Evolutionary conservation across 164 flowering plant species (phyloP), one percentile per base, ranked within the genome.

Genomic region (Aristolochia contorta): DNA sequence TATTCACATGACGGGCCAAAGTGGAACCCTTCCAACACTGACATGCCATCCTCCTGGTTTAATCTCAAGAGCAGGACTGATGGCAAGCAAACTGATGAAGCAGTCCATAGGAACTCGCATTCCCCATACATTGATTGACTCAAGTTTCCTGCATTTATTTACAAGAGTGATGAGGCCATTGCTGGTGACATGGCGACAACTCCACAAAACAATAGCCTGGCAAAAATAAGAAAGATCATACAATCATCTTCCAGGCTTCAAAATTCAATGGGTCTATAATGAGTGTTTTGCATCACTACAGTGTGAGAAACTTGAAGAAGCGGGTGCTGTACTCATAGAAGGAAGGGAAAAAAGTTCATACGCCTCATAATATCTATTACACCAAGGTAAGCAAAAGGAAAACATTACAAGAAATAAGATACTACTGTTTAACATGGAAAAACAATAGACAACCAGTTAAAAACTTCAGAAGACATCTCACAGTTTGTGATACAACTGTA

Each of bases 151-250:
- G 54, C 97, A 94, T 56, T 81, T 87, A 55, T 74, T 76, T 61
- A 89, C 99, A 43, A 94, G 83, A 30, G 56, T 61, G 4, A 84
- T 56, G 18, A 94, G 96, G 54, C 99, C 99, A 10, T 56, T 75
- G 66, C 82, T 93, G 0, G 96, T 88, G 18, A 94, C 89, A 58
- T 87, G 97, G 48, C 96, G 93, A 72, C 99, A 94, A 62, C 97
- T 79, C 99, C 96, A 94, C 27, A 94, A 72, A 57, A 78, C 80
- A 63, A 91, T 80, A 16, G 79, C 79, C 99, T 90, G 80, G 12
- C 56, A 10, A 54, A 57, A 61, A 15, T 14, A 55, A 53, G n/a
- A 18, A 46, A 57, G 16, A 53, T 16, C 7, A 22, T 27, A 53
- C 27, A 21, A 12, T 16, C 24, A 22, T 5, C 14, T 52, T 20